A percentile compares a stretch with the other conserved stretches of the same genome.
Evolutionary conservation across 2,329 filamentous ascomycete species (phyloP).

Genomic region (Rosellinia necatrix): DNA sequence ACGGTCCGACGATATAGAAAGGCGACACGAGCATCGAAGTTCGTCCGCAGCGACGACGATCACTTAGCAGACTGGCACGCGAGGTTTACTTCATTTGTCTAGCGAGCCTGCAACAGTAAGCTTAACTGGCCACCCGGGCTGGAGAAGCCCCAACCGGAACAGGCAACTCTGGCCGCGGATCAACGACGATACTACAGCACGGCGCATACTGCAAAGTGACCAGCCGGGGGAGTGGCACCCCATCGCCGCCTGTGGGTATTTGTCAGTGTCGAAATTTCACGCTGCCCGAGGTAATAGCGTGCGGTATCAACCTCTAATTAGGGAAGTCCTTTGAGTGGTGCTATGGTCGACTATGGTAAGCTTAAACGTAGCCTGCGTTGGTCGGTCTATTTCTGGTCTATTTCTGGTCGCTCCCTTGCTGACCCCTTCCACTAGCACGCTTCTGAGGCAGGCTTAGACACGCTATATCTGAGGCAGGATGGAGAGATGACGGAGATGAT

Average conservation of each 20-base stretch:
- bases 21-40: not conserved
- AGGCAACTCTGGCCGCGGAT: constrained; percentile 20
- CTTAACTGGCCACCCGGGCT: constrained; percentile 7
- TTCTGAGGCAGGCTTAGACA: no score
- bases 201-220: constrained; percentile 10
- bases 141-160: constrained; percentile 8
- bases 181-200: constrained; percentile 3
- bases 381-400: constrained; percentile 11
- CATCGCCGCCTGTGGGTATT: constrained; percentile 18
- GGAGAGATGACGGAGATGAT: no score
- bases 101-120: constrained; percentile 25
- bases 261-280: constrained; percentile 19
- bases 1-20: not conserved
- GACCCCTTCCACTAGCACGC: no score
- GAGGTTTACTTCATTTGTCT: not conserved
- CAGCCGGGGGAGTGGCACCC: constrained; percentile 4
- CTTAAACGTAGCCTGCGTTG: constrained; percentile 22
- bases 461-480: no score
- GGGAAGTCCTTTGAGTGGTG: no score
- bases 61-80: not conserved
- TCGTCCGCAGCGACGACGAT: not conserved
- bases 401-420: constrained; percentile 19
- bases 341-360: constrained; percentile 25
- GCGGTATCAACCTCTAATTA: constrained; percentile 10
- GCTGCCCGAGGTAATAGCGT: no score